Conservation (phyloP, 371 early-diverging fungal genomes). For the Syncephalastrum sp. region DNA sequence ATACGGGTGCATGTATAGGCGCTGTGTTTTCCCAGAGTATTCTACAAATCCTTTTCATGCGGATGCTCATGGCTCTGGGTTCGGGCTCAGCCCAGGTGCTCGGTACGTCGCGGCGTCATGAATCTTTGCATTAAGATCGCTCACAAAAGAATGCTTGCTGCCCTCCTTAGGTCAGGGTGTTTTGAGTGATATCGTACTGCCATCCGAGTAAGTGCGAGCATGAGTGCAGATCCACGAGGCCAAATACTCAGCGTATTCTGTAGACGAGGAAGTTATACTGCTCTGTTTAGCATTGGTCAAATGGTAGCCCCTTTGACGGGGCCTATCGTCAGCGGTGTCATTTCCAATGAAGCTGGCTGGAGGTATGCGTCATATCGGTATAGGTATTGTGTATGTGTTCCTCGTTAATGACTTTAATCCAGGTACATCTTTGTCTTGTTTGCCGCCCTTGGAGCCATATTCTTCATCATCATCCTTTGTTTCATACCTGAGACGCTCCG, state of each 20-base stretch:
- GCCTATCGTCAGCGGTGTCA: constrained; percentile 32
- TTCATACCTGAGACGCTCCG: constrained; percentile 61
- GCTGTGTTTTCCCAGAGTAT: constrained; percentile 10
- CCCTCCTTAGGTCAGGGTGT: constrained; percentile 52
- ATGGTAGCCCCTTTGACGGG: constrained; percentile 37
- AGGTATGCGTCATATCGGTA: neutral
- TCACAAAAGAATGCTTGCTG: constrained; percentile 24
- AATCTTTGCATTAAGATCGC: neutral
- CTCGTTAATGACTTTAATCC: neutral
- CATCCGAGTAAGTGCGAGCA: constrained; percentile 31
- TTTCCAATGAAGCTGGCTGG: constrained; percentile 8
- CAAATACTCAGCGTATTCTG: neutral
- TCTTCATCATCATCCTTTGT: constrained; percentile 42
- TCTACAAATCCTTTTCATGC: constrained; percentile 10
- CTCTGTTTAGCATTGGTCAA: constrained; percentile 45
- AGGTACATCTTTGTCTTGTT: constrained; percentile 54
- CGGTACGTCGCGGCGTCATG: neutral
- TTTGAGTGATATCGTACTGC: constrained; percentile 53
- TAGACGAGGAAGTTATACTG: constrained; percentile 50
- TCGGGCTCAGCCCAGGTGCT: constrained; percentile 44
- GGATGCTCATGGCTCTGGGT: constrained; percentile 20
- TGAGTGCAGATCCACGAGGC: neutral
- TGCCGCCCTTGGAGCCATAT: constrained; percentile 40
- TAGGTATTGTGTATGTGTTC: neutral
- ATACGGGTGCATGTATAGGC: constrained; percentile 8